phyloP scores from a whole-genome alignment of 225 moss, liverwort and hornwort genomes.

The Neckera pumila region DNA sequence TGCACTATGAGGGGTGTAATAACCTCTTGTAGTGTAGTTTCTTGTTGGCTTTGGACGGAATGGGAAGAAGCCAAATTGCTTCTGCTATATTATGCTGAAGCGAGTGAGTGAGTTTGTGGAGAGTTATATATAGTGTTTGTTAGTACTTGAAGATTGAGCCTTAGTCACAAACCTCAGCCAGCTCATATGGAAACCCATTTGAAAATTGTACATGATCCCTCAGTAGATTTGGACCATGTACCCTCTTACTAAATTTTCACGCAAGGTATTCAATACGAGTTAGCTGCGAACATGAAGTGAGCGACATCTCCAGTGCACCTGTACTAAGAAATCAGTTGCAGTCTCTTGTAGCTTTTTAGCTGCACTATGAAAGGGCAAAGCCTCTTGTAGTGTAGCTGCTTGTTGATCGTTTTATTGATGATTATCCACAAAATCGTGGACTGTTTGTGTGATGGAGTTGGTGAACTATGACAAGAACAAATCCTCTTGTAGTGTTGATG shows the following conservation, averaged over 20 bases:
- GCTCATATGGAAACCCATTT: background rate
- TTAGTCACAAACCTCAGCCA: background rate
- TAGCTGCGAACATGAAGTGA: background rate
- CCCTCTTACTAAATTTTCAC: background rate
- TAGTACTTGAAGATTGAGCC: background rate
- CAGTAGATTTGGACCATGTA: background rate
- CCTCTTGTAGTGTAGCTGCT: background rate
- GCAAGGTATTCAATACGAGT: background rate
- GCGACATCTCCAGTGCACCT: background rate
- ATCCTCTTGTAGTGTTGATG: background rate
- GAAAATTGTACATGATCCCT: too few species aligned
- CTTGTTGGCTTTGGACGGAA: background rate
- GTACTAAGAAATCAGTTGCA: background rate
- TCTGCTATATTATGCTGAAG: too few species aligned
- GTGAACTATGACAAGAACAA: constrained; percentile 20
- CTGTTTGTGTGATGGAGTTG: constrained; percentile 19
- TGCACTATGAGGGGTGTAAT: too few species aligned
- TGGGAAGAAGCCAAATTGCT: background rate
- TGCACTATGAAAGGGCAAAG: background rate
- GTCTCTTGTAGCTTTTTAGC: background rate
- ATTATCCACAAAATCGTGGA: background rate
- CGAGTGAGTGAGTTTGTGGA: background rate
- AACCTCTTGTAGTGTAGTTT: background rate
- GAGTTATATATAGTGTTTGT: background rate
- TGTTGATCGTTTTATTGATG: background rate